Evolutionary conservation across 129 eudicot genomes (phyloP).

Genomic region (Oenanthe sinensis): DNA sequence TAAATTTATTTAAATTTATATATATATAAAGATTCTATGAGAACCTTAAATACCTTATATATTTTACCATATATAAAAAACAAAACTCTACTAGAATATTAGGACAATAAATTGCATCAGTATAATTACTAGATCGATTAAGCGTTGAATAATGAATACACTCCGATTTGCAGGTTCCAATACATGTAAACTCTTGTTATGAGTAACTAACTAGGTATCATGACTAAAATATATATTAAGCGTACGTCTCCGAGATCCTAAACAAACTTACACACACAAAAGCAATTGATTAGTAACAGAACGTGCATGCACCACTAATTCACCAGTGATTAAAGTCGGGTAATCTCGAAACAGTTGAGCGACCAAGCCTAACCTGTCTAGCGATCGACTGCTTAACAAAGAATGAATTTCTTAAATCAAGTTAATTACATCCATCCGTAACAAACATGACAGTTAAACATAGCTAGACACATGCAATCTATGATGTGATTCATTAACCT

Average conservation of each 20-base stretch:
- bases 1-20: no score
- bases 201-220: no score
- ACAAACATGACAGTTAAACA: conserved; percentile 9
- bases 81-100: no score
- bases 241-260: neutral
- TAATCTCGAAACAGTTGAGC: conserved; percentile 8
- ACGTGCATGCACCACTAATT: neutral
- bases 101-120: no score
- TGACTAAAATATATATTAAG: neutral
- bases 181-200: neutral
- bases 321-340: neutral
- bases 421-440: neutral
- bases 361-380: conserved; percentile 15
- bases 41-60: no score
- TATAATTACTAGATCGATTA: no score
- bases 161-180: neutral
- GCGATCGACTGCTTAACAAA: conserved; percentile 2
- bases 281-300: neutral
- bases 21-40: no score
- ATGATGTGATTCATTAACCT: conserved; percentile 7
- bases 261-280: neutral
- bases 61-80: no score
- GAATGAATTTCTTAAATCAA: conserved; percentile 6
- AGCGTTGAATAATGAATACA: no score
- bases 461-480: conserved; percentile 27